A percentile compares a stretch with the other conserved stretches of the same genome.
These are phyloP conservation scores for Magnusiomyces suaveolens DNA, from an alignment of 1,139 yeast species.

Conservation along the genomic window DNA sequence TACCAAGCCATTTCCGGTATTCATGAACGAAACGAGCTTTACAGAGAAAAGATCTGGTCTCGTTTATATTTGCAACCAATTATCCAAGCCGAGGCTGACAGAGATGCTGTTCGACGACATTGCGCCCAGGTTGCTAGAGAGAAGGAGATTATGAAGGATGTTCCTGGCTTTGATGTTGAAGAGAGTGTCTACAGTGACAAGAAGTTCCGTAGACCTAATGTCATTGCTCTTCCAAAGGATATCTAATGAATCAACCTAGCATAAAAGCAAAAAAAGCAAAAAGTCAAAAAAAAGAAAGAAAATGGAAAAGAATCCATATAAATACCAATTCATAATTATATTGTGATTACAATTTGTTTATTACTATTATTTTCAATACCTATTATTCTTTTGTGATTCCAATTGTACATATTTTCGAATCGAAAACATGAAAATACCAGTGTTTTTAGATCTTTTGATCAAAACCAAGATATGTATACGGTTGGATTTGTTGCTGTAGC, in stretches of 20 bases:
- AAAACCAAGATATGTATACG: too few species aligned
- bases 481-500: too few species aligned
- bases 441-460: too few species aligned
- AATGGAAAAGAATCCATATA: too few species aligned
- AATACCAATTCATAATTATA: background rate
- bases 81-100: constrained; percentile 72
- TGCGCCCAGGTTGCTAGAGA: constrained; percentile 61
- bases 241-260: background rate
- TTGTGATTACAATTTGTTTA: too few species aligned
- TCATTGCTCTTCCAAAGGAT: constrained; percentile 27
- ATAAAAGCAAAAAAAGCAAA: background rate
- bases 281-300: too few species aligned
- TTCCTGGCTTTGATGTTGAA: constrained; percentile 49
- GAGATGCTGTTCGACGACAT: constrained; percentile 67
- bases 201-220: constrained; percentile 33
- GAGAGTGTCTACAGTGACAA: constrained; percentile 39
- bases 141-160: constrained; percentile 50
- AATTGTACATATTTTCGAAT: too few species aligned
- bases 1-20: constrained; percentile 59
- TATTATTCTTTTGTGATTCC: too few species aligned
- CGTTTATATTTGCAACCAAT: constrained; percentile 66
- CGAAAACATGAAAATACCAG: too few species aligned
- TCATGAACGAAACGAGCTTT: constrained; percentile 62
- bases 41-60: constrained; percentile 72
- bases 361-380: too few species aligned